Base-by-base conservation (phyloP, 2,329 filamentous ascomycete genomes). In the Cytospora schulzeri region DNA sequence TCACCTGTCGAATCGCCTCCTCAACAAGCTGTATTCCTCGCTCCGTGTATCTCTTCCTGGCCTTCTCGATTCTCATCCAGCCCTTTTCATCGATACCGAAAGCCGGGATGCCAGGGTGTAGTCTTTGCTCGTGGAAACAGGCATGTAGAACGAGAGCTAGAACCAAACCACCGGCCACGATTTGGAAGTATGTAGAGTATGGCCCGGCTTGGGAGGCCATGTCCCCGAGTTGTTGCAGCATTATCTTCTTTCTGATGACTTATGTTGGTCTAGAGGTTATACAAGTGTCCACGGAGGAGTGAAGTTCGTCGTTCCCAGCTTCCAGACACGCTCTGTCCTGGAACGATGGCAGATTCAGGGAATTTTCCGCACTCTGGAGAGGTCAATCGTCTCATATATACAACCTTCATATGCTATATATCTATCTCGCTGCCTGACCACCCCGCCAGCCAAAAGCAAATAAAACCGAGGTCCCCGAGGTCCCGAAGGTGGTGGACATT, bases 11-110 rank as follows among this genome's bases (percentile, higher is more conserved):
- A 29, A 56, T 26, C 1, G 59, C 59, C 22, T 61, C 59, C 55
- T 35, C 52, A 28, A 50, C 59, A 41, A 61, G 35, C 51, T 61
- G 59, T 12, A 29, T 33, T 8, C 59, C 59, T 24, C 52, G 59
- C 8, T 14, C 28, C 4, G 52, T 56, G 28, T 61, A 61, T 17
- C 15, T 55, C 28, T 53, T 52, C 28, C 59, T 45, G 14, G 59
- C 52, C 38, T 61, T 61, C 11, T 56, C 52, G 1, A 61, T 28
- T 24, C 29, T 61, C 59, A 61, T 61, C 59, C 59, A 61, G 19
- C 59, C 59, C 15, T 50, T 61, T 4, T 54, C 50, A 19, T 56
- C 59, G 17, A 61, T 38, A 17, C 59, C 59, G 28, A 55, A 61
- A 6, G 59, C 38, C 7, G 59, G 59, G 26, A 61, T 61, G 28